phyloP scores from a whole-genome alignment of 2,329 filamentous ascomycete genomes.

The Apiospora arundinis region DNA sequence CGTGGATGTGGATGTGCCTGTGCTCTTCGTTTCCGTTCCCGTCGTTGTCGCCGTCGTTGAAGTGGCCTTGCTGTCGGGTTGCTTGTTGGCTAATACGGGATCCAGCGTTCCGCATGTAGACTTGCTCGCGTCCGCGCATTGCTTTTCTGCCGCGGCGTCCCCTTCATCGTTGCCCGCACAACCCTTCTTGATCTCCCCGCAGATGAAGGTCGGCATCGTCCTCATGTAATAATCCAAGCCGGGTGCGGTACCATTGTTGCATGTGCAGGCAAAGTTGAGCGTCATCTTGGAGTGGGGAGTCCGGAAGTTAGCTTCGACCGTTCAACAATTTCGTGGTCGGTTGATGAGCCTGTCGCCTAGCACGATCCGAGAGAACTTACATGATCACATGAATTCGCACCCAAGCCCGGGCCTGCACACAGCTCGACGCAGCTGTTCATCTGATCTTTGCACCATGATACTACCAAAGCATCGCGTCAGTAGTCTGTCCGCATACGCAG shows the following conservation, averaged over 20 bases:
- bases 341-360: background rate
- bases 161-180: background rate
- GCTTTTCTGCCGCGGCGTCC: background rate
- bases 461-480: background rate
- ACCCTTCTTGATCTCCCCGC: background rate
- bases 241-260: background rate
- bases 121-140: background rate
- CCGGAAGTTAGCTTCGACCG: background rate
- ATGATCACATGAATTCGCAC: slow-evolving; percentile 10
- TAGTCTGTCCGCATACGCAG: background rate
- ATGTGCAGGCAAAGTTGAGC: slow-evolving; percentile 3
- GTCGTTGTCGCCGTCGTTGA: background rate
- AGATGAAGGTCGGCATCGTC: slow-evolving; percentile 21
- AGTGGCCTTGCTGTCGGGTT: background rate
- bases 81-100: background rate
- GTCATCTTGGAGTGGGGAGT: background rate
- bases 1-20: background rate
- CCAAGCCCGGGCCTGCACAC: background rate
- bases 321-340: background rate
- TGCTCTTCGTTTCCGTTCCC: background rate
- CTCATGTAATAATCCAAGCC: background rate
- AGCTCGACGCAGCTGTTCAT: slow-evolving; percentile 18
- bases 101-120: slow-evolving; percentile 1
- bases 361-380: background rate
- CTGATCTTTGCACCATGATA: slow-evolving; percentile 19